phyloP scores from a whole-genome alignment of 805 yeast species.

The Nematodospora valgi region DNA sequence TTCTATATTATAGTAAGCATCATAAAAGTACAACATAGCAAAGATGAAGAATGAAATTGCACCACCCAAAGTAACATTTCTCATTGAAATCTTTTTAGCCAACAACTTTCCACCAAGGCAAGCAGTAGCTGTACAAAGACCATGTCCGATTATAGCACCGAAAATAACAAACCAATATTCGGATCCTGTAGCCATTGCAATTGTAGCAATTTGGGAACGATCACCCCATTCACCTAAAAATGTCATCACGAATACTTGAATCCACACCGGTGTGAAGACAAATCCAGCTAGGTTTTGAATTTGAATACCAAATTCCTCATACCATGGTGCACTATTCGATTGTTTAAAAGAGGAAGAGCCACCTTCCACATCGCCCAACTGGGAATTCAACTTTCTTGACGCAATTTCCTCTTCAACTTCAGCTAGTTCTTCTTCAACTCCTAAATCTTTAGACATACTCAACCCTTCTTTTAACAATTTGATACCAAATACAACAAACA shows the following conservation, averaged over 20 bases:
- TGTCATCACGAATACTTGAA: constrained; percentile 93
- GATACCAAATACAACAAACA: constrained; percentile 81
- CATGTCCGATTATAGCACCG: constrained; percentile 91
- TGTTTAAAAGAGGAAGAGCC: constrained; percentile 31
- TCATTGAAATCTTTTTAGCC: constrained; percentile 86
- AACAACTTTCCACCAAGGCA: constrained; percentile 88
- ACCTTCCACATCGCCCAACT: constrained; percentile 56
- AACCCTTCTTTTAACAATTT: constrained; percentile 78
- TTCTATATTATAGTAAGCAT: constrained; percentile 44
- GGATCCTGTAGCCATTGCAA: constrained; percentile 97
- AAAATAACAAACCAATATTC: constrained; percentile 84
- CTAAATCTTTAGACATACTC: constrained; percentile 73
- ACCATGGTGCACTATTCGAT: constrained; percentile 21
- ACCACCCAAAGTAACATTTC: constrained; percentile 90
- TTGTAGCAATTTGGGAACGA: constrained; percentile 95
- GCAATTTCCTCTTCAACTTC: constrained; percentile 95
- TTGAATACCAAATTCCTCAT: constrained; percentile 31
- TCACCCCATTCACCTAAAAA: constrained; percentile 99
- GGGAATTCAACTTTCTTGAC: constrained; percentile 50
- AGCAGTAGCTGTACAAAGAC: constrained; percentile 84
- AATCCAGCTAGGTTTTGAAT: constrained; percentile 55
- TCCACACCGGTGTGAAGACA: constrained; percentile 83
- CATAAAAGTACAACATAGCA: constrained; percentile 74
- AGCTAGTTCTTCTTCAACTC: constrained; percentile 92
- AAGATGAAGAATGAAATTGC: constrained; percentile 82